A percentile compares a stretch with the other conserved stretches of the same genome.
Conservation (phyloP, 148 eudicot species). For the Salicornia ramosissima region DNA sequence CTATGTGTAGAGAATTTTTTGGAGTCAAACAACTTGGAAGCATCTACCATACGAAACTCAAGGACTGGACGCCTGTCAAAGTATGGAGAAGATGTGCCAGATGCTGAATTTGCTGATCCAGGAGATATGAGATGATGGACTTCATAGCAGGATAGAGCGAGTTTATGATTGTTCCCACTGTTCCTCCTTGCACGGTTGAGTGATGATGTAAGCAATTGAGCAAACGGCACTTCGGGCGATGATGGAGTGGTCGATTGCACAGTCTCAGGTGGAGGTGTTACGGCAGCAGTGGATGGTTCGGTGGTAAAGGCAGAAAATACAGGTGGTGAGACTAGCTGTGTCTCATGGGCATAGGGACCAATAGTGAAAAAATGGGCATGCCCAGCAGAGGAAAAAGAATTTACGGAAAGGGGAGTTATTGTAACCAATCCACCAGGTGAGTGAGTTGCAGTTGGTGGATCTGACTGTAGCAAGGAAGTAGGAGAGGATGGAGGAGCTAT, state of each 20-base stretch:
- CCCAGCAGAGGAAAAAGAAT: conserved; percentile 41
- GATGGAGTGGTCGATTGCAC: conserved; percentile 77
- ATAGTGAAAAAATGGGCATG: conserved; percentile 51
- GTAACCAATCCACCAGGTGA: conserved; percentile 63
- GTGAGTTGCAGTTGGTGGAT: conserved; percentile 74
- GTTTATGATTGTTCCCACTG: conserved; percentile 47
- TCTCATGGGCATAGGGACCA: conserved; percentile 94
- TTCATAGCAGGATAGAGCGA: conserved; percentile 64
- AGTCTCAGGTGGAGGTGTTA: conserved; percentile 88
- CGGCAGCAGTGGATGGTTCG: conserved; percentile 83
- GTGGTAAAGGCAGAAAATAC: conserved; percentile 81
- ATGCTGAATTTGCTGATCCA: conserved; percentile 74
- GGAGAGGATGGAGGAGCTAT: conserved; percentile 96
- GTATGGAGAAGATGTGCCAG: conserved; percentile 88
- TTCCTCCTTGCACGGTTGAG: conserved; percentile 59
- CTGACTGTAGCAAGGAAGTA: conserved; percentile 74
- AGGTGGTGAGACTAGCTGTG: conserved; percentile 90
- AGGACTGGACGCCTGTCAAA: conserved; percentile 48
- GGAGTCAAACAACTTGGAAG: conserved; percentile 63
- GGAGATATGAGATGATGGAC: conserved; percentile 85
- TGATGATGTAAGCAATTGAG: conserved; percentile 69
- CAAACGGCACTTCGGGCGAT: conserved; percentile 95
- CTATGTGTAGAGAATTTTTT: conserved; percentile 52
- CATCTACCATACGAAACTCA: conserved; percentile 57
- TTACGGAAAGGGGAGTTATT: conserved; percentile 45